Base-by-base conservation (phyloP, 805 yeast genomes). In the Saturnispora galanensis region DNA sequence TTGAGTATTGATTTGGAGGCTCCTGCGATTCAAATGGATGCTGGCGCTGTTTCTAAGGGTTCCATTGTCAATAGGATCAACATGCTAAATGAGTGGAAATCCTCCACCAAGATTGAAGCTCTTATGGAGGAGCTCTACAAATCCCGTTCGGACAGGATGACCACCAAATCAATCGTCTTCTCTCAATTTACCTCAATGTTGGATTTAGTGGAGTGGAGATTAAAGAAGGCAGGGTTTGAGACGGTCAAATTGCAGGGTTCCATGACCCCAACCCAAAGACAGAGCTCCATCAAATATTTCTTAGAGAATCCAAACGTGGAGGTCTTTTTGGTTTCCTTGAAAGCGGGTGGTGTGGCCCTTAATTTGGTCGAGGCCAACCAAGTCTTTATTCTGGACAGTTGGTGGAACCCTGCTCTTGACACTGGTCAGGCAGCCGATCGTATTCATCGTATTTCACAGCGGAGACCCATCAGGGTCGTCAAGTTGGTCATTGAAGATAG, bases 381-480 rank as follows among this genome's bases (percentile, higher is more conserved):
- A 57, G 97, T 93, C 39, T 93, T 93, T 54, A 72, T 93, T 38
- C 70, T 93, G 70, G 99, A 93, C 56, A 97, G 97, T 31, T 93
- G 98, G 98, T 93, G 98, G 97, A 94, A 93, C 60, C 97, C 97
- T 1, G 84, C 95, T 53, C 93, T 90, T 7, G 98, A 93, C 62
- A 93, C 97, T 88, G 65, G 65, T 2, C 99, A 93, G 62, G 82
- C 94, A 41, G 96, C 95, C 64, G 99, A 93, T 63, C 79, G 99
- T 66, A 97, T 93, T 17, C 97, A 93, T 64, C 78, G 99, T 65
- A 93, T 93, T 50, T 97, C 97, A 5, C 99, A 93, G 62, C 84
- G 76, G 55, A 67, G 99, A 52, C 98, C 99, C 0, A 96, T 93
- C 9, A 76, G 86, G 50, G 87, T 93, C 52, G 88, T 96, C 8